These are phyloP conservation scores for Hymenochaete sp. DNA, from an alignment of 1,284 basidiomycete genomes.

Conservation along the genomic window DNA sequence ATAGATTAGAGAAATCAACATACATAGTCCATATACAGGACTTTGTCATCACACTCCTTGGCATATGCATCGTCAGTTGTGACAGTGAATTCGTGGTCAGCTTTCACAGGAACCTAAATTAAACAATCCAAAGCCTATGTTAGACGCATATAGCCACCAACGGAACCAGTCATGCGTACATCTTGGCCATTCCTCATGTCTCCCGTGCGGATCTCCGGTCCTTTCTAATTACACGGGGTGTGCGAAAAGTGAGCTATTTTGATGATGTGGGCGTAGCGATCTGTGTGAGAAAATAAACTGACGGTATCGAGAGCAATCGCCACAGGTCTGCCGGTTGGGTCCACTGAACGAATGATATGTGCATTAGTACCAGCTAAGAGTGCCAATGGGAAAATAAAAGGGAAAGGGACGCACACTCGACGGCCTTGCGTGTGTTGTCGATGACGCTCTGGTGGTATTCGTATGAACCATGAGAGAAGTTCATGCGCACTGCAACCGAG, in stretches of 20 bases:
- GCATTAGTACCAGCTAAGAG: not conserved
- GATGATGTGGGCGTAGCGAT: not conserved
- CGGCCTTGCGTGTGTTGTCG: constrained; percentile 86
- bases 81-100: constrained; percentile 93
- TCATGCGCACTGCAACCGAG: constrained; percentile 77
- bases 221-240: constrained; percentile 60
- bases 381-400: constrained; percentile 1
- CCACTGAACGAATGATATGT: constrained; percentile 30
- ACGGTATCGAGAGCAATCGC: constrained; percentile 98
- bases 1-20: constrained; percentile 10
- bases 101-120: constrained; percentile 66
- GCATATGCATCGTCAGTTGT: constrained; percentile 80
- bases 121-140: constrained; percentile 15
- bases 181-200: constrained; percentile 83
- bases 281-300: constrained; percentile 21
- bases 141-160: not conserved
- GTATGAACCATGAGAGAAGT: constrained; percentile 95
- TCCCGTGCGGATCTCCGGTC: constrained; percentile 98
- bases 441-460: constrained; percentile 97
- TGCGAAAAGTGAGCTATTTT: not conserved
- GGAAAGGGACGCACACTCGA: constrained; percentile 45
- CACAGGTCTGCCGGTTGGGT: constrained; percentile 77
- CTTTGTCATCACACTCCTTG: constrained; percentile 73
- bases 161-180: constrained; percentile 40
- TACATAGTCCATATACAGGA: constrained; percentile 89